Percentiles rank a stretch among this genome's conserved stretches.
Conservation (phyloP, 352 stramenopile species). For the Globisporangium apiculatum region DNA sequence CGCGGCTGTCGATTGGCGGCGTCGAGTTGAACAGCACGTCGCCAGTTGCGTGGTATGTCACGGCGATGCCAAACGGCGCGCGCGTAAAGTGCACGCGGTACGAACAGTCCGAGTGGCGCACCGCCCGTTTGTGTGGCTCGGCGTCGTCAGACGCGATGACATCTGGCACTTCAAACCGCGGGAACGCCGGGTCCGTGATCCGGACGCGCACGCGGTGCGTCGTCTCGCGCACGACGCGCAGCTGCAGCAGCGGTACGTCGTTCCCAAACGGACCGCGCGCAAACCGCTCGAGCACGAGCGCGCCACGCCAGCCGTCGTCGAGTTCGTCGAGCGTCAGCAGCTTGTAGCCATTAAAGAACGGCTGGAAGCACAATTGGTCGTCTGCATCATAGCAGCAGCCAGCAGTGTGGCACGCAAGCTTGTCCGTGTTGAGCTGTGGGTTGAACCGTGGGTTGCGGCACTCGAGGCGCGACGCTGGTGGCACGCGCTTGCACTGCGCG, state of each 20-base stretch:
- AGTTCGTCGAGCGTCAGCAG: slow-evolving; percentile 56
- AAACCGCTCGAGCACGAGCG: slow-evolving; percentile 36
- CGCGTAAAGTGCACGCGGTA: slow-evolving; percentile 61
- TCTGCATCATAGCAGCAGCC: slow-evolving; percentile 74
- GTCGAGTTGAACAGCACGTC: slow-evolving; percentile 86
- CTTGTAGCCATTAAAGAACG: slow-evolving; percentile 58
- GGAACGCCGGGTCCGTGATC: slow-evolving; percentile 72
- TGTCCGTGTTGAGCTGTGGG: slow-evolving; percentile 18
- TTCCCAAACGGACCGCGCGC: slow-evolving; percentile 67
- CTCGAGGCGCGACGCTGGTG: slow-evolving; percentile 36
- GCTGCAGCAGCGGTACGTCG: slow-evolving; percentile 46
- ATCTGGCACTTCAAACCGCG: slow-evolving; percentile 62
- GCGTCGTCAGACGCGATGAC: slow-evolving; percentile 10
- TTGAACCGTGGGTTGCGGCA: slow-evolving; percentile 73
- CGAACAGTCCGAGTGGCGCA: neutral
- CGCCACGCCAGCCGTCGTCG: slow-evolving; percentile 39
- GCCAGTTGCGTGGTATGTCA: slow-evolving; percentile 40
- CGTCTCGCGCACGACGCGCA: slow-evolving; percentile 60
- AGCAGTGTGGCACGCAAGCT: slow-evolving; percentile 26
- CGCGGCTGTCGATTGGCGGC: slow-evolving; percentile 24
- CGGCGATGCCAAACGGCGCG: slow-evolving; percentile 62
- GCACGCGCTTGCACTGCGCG: slow-evolving; percentile 26
- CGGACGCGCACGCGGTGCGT: slow-evolving; percentile 51
- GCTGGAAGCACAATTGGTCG: slow-evolving; percentile 52
- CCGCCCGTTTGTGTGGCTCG: slow-evolving; percentile 6